These are phyloP conservation scores for Globisporangium takayamanum DNA, from an alignment of 352 stramenopile species.

Conservation along the genomic window DNA sequence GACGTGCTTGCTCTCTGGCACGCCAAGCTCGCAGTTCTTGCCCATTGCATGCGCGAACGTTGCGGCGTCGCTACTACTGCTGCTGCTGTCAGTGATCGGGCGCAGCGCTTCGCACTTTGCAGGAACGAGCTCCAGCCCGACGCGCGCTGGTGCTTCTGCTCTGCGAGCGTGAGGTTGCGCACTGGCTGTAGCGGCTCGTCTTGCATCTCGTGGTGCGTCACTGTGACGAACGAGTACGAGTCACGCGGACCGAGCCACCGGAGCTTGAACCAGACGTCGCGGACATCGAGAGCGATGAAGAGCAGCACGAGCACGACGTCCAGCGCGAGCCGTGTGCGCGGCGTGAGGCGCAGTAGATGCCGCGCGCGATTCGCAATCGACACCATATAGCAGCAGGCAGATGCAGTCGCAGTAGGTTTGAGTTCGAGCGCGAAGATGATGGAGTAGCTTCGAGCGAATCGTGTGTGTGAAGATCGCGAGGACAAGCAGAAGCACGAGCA, in stretches of 20 bases:
- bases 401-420: too few species aligned
- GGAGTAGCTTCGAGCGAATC: too few species aligned
- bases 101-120: constrained; percentile 29
- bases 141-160: constrained; percentile 14
- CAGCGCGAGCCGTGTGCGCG: constrained; percentile 13
- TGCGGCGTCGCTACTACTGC: not conserved
- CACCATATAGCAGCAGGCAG: not conserved
- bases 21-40: constrained; percentile 36
- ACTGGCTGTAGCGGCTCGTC: not conserved
- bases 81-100: constrained; percentile 11
- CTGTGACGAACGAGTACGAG: constrained; percentile 29
- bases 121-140: constrained; percentile 50
- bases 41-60: constrained; percentile 27
- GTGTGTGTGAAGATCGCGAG: too few species aligned
- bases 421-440: too few species aligned
- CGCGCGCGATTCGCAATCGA: too few species aligned
- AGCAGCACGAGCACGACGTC: constrained; percentile 25
- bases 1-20: constrained; percentile 10
- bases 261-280: constrained; percentile 57
- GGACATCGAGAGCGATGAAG: constrained; percentile 33
- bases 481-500: too few species aligned
- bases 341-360: too few species aligned
- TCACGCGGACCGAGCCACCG: constrained; percentile 38
- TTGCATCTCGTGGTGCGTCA: constrained; percentile 8
- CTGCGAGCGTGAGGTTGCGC: constrained; percentile 8